phyloP scores from a whole-genome alignment of 441 rosid species.

The Corymbia citriodora region DNA sequence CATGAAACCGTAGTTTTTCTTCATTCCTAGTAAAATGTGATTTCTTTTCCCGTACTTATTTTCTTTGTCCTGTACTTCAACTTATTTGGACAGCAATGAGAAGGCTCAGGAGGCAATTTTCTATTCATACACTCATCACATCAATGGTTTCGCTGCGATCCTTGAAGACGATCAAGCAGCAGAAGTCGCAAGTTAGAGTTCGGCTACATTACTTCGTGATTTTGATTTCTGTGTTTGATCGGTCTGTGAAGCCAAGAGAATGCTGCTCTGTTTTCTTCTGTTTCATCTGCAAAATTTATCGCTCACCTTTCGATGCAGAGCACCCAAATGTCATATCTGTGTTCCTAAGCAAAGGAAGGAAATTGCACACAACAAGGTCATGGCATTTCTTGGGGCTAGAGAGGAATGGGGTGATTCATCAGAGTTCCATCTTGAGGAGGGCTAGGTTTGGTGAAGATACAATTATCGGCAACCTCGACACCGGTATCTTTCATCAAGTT shows the following conservation, averaged over 20 bases:
- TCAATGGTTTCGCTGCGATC: constrained; percentile 62
- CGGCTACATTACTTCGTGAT: neutral
- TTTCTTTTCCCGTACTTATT: neutral
- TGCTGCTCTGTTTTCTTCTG: neutral
- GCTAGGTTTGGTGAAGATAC: neutral
- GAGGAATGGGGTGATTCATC: neutral
- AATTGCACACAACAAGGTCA: constrained; percentile 40
- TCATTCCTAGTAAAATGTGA: neutral
- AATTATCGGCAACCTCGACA: constrained; percentile 6
- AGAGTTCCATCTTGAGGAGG: neutral
- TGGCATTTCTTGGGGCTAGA: constrained; percentile 37
- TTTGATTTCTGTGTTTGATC: neutral
- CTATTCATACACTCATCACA: constrained; percentile 42
- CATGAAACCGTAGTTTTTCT: neutral
- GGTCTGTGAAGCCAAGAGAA: neutral
- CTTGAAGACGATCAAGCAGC: constrained; percentile 40
- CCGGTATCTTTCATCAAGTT: neutral
- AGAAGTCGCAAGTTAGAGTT: constrained; percentile 30
- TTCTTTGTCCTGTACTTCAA: neutral
- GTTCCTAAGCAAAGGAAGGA: constrained; percentile 29
- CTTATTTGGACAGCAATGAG: constrained; percentile 23
- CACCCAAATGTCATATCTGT: constrained; percentile 38
- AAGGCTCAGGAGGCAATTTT: constrained; percentile 32
- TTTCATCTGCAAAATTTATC: neutral
- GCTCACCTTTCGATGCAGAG: constrained; percentile 14